These are phyloP conservation scores for Aspergillus costaricaensis DNA, from an alignment of 2,329 filamentous ascomycete species.

Conservation along the genomic window DNA sequence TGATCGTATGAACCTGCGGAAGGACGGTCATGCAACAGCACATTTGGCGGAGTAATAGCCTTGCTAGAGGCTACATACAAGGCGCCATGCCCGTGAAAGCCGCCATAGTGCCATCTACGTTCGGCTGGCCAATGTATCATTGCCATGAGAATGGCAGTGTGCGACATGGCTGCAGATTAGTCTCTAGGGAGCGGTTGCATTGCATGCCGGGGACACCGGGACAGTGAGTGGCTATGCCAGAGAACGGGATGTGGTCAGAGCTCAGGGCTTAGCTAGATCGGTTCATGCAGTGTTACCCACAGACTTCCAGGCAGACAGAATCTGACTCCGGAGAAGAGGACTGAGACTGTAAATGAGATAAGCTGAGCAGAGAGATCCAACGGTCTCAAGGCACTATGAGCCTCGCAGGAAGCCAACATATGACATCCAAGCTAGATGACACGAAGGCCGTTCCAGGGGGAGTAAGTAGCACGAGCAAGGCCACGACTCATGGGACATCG, in stretches of 20 bases:
- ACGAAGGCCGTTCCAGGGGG: background rate
- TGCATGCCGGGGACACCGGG: background rate
- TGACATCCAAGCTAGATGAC: background rate
- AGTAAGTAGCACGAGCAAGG: background rate
- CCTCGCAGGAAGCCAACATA: background rate
- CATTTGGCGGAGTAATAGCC: background rate
- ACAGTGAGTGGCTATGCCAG: slow-evolving; percentile 3
- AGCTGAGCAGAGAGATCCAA: background rate
- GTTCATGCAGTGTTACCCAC: background rate
- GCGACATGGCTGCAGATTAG: slow-evolving; percentile 6
- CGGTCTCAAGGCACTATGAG: background rate
- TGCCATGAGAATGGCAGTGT: slow-evolving; percentile 18
- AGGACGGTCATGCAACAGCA: background rate
- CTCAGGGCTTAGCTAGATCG: background rate
- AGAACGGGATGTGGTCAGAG: slow-evolving; percentile 1
- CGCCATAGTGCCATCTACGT: background rate
- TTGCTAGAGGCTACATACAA: background rate
- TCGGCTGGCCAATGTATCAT: background rate
- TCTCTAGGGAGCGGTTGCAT: background rate
- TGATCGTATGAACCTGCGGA: background rate
- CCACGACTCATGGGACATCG: background rate
- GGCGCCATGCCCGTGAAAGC: background rate
- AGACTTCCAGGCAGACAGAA: background rate
- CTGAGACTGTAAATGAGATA: background rate
- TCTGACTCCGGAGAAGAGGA: background rate